Conservation (phyloP, 2,329 filamentous ascomycete genomes). For the Alternaria conjuncta region DNA sequence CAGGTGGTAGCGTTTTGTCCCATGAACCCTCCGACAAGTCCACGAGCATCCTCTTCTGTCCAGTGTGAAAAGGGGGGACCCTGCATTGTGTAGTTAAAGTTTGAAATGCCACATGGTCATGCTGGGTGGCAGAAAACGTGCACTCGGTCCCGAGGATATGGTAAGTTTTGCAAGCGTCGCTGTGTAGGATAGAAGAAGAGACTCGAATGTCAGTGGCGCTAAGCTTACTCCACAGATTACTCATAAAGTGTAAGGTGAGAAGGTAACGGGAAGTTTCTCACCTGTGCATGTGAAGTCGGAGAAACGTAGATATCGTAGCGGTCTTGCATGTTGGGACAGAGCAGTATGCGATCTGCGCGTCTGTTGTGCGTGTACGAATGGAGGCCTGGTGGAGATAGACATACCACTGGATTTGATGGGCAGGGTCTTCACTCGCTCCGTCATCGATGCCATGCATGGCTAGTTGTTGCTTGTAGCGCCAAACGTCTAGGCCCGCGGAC, state of each 20-base stretch:
- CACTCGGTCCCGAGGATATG: background rate
- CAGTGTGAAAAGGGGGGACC: background rate
- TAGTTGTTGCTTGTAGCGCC: background rate
- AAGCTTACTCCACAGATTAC: background rate
- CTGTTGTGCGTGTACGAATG: background rate
- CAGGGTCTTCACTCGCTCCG: background rate
- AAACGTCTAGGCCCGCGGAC: background rate
- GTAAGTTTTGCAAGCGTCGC: slow-evolving; percentile 2
- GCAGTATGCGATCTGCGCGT: background rate
- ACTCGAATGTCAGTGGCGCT: background rate
- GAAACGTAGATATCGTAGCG: background rate
- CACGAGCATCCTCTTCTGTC: background rate
- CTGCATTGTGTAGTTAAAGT: background rate
- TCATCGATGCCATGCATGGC: background rate
- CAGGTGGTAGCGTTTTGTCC: background rate
- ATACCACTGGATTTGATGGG: background rate
- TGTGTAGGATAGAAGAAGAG: background rate
- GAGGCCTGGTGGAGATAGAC: background rate
- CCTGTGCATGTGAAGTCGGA: background rate
- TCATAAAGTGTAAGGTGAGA: background rate
- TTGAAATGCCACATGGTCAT: slow-evolving; percentile 1
- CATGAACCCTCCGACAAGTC: background rate
- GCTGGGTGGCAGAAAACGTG: slow-evolving; percentile 8
- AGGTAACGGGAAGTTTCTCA: background rate
- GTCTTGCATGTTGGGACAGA: background rate